Base-by-base conservation (phyloP, 495 filamentous ascomycete genomes). In the Penicillium crystallinum region DNA sequence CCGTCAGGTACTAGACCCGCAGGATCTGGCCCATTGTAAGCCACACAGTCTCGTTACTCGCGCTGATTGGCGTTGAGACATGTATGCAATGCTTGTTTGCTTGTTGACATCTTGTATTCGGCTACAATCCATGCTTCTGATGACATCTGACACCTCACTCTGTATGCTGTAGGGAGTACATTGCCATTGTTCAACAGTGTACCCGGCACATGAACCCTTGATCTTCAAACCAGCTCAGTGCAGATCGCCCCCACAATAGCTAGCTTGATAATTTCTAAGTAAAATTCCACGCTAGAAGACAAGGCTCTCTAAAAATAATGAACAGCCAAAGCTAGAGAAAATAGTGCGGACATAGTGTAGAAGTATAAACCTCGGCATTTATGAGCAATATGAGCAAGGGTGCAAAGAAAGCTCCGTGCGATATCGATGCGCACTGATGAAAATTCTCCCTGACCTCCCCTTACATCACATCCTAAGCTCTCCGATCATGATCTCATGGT, bases 401-500 rank as follows among this genome's bases (percentile, higher is more conserved):
- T 25, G 4, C 39, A 42, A 44, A 30, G 11, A 18, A 2, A 6
- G 15, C 25, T 44, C 7, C 9, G 27, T 33, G 29, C 42, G 34
- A 31, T 27, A 31, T 43, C 8, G n/a, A 12, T 11, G 18, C 15
- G 10, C 42, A 18, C 27, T 14, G 17, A 19, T 43, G 23, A 30
- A 3, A 40, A 11, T 15, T 22, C 31, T 34, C 34, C 27, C 25
- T 6, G 19, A 29, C 18, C 31, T 33, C 47, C 57, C n/a, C 57
- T 59, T 59, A 48, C 57, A 53, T 54, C 1, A 11, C 10, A 17
- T 21, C 19, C 43, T 56, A 39, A 37, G 46, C 39, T 19, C 38
- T 41, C 30, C 15, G 44, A 36, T 46, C 43, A 56, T 59, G 44
- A 59, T 56, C 39, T 52, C 44, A 40, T 34, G 18, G 48, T 50